Evolutionary conservation across 305 asterid species (phyloP), one percentile per base, ranked within the genome.

Genomic region (Fraxinus dipetala): DNA sequence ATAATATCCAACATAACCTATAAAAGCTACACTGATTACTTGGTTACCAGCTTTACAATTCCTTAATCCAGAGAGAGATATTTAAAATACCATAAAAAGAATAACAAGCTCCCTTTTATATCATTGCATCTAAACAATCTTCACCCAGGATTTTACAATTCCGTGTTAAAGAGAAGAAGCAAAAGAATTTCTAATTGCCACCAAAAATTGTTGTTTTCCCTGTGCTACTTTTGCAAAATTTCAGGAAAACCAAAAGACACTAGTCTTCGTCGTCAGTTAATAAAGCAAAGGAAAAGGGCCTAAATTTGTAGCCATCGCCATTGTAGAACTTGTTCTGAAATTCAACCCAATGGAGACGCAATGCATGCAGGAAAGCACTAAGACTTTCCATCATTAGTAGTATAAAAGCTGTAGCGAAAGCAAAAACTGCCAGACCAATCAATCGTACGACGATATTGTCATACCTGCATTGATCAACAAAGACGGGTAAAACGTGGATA

Each of bases 341-440:
- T 83, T 95, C 99, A 63, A 95, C 99, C 99, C 98, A 94, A 81
- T 94, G 99, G 80, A 95, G 98, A 83, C 98, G 98, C 85, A 95
- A 86, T 34, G 98, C 97, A 51, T 95, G 99, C 85, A 95, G 99
- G 90, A 95, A 94, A 82, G 99, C 99, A 82, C 99, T 94, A 18
- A 94, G 97, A 22, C 94, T 94, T 81, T 95, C 99, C 99, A 95
- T 95, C 97, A 94, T 94, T 72, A 95, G 98, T 63, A 95, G 92
- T 81, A 95, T 90, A 83, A 93, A 94, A 32, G 96, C 95, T 36
- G 98, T 95, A 34, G 98, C 99, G 80, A 95, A 95, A 76, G 94
- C 91, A 83, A 95, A 95, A 78, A 95, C 97, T 38, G 90, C 94
- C 85, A 95, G 86, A 80, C 98, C 99, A 76, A 89, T 87, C 83